Base-by-base conservation (phyloP, 2,329 filamentous ascomycete genomes). In the Penicillium sp. region DNA sequence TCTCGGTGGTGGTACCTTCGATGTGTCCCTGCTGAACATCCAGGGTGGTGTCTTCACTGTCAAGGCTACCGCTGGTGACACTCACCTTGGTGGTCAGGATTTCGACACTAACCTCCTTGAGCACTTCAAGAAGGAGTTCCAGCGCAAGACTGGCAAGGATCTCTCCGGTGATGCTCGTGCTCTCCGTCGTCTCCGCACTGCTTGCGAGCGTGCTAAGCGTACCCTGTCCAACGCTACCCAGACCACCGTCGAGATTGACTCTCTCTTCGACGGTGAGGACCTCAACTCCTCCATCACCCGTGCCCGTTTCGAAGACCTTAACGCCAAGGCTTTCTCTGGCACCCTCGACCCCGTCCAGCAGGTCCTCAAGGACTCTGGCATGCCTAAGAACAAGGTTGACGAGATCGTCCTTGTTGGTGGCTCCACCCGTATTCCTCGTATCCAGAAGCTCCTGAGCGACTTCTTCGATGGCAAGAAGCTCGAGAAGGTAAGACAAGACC, bases 391-490 rank as follows among this genome's bases (percentile, higher is more conserved):
- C 79, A 89, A 86, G 75, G 93, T 99, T 73, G 92, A 97, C 77
- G 94, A 99, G 86, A 96, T 99, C 68, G 94, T 99, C 72, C 90
- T 99, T 73, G 94, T 99, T 75, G 94, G 94, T 87, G 94, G 94
- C 71, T 97, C 93, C 65, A 99, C 94, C 74, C 94, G 94, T 91
- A 99, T 99, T 71, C 94, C 94, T 75, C 88, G 89, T 78, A 96
- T 99, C 79, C 94, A 99, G 89, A 97, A 97, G 87, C 89, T 99
- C 68, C 88, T 99, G 69, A 93, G 89, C 82, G 94, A 99, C 81
- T 97, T 93, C 87, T 99, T 99, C 84, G 90, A 95, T 78, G 93
- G 93, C 81, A 99, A 99, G 91, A 97, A 99, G 89, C 91, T 97
- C 69, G 93, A 97, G 87, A 97, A 97, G 86, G 76, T 77, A 59